Evolutionary conservation across 2,329 filamentous ascomycete species (phyloP).

Genomic region (Ceratocystis lukuohia): DNA sequence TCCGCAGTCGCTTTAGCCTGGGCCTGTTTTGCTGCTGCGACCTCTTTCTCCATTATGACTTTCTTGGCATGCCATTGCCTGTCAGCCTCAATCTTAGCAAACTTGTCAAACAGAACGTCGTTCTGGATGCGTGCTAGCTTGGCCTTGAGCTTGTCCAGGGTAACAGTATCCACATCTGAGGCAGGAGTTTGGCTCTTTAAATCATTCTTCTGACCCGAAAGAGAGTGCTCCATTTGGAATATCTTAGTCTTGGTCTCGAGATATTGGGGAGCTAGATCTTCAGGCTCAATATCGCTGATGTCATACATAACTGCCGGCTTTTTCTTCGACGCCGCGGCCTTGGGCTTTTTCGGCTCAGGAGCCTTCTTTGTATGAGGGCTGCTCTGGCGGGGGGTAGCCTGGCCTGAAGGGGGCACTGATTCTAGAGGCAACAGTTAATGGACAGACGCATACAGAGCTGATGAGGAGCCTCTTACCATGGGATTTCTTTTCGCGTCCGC

Average conservation of each 20-base stretch:
- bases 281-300: constrained; percentile 55
- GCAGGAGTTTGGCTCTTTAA: constrained; percentile 25
- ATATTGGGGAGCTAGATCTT: constrained; percentile 62
- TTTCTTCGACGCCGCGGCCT: constrained; percentile 18
- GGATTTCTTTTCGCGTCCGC: constrained; percentile 29
- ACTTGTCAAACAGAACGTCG: constrained; percentile 60
- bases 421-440: not conserved
- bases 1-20: constrained; percentile 23
- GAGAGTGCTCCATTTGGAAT: constrained; percentile 46
- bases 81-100: constrained; percentile 39
- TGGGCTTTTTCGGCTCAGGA: not conserved
- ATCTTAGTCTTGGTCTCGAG: constrained; percentile 57
- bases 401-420: constrained; percentile 4
- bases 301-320: constrained; percentile 38
- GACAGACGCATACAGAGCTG: not conserved
- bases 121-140: constrained; percentile 67
- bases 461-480: constrained; percentile 24
- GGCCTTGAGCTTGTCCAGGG: constrained; percentile 52
- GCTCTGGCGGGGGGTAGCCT: not conserved
- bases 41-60: constrained; percentile 48
- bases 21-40: constrained; percentile 36
- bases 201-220: constrained; percentile 26
- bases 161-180: constrained; percentile 29
- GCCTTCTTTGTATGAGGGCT: constrained; percentile 16
- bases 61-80: constrained; percentile 49